Evolutionary conservation across 2,329 filamentous ascomycete genomes (phyloP).

Genomic region (Zymoseptoria ardabiliae): DNA sequence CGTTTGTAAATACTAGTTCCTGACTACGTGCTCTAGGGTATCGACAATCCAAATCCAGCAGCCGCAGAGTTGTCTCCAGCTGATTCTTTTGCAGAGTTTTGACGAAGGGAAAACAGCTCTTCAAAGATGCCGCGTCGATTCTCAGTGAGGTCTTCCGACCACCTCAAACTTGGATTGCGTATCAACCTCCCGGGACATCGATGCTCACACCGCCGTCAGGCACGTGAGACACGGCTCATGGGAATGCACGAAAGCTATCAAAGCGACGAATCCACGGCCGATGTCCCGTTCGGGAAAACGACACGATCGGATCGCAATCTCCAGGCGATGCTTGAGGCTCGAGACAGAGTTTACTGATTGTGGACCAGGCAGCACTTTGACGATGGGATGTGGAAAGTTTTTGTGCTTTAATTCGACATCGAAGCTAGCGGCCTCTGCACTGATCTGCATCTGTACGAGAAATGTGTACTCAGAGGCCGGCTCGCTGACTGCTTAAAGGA

Average conservation of each 20-base stretch:
- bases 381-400: background rate
- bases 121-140: constrained; percentile 13
- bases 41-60: too few relatives aligned
- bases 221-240: background rate
- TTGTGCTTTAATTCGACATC: background rate
- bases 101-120: constrained; percentile 12
- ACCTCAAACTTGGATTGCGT: background rate
- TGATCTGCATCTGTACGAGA: background rate
- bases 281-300: background rate
- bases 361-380: background rate
- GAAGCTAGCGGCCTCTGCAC: background rate
- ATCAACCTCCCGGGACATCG: background rate
- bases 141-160: constrained; percentile 14
- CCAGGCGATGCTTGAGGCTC: background rate
- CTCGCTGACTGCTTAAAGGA: background rate
- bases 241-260: background rate
- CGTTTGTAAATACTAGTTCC: background rate
- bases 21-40: background rate
- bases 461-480: background rate
- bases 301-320: background rate
- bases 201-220: background rate
- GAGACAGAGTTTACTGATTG: background rate
- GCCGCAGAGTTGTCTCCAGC: background rate
- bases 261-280: background rate
- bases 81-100: constrained; percentile 2